Conservation (phyloP, 495 filamentous ascomycete genomes). For the Neurospora discreta region DNA sequence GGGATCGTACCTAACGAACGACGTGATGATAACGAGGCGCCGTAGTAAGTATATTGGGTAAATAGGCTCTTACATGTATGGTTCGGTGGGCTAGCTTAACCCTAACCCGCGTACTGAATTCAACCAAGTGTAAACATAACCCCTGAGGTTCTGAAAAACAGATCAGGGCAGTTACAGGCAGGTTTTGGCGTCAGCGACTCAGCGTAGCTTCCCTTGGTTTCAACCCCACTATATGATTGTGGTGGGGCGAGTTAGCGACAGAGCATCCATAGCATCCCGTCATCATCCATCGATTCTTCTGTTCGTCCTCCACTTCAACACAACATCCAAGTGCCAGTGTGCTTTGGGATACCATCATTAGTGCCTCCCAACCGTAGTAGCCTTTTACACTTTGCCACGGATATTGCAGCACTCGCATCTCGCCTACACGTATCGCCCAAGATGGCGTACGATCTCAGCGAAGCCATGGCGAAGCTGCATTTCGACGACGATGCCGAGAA, state of each 20-base stretch:
- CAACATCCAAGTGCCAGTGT: neutral
- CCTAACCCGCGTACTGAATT: neutral
- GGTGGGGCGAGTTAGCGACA: constrained; percentile 7
- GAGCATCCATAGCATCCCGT: neutral
- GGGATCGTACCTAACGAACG: neutral
- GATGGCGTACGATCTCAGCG: constrained; percentile 30
- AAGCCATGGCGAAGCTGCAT: constrained; percentile 30
- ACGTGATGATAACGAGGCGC: neutral
- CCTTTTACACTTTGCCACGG: neutral
- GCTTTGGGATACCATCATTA: neutral
- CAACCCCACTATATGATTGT: constrained; percentile 11
- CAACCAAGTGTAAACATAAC: neutral
- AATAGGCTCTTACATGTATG: neutral
- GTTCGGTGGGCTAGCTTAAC: neutral
- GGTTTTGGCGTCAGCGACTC: neutral
- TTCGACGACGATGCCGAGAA: constrained; percentile 15
- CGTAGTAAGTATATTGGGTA: neutral
- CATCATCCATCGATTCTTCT: neutral
- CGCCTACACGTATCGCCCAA: constrained; percentile 1
- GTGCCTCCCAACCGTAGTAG: neutral
- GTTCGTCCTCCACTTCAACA: neutral
- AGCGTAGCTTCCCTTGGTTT: neutral
- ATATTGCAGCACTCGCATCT: neutral
- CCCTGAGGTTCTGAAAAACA: neutral
- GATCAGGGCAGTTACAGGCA: neutral